phyloP scores from a whole-genome alignment of 768 basidiomycete species.

The Rhodocollybia butyracea region DNA sequence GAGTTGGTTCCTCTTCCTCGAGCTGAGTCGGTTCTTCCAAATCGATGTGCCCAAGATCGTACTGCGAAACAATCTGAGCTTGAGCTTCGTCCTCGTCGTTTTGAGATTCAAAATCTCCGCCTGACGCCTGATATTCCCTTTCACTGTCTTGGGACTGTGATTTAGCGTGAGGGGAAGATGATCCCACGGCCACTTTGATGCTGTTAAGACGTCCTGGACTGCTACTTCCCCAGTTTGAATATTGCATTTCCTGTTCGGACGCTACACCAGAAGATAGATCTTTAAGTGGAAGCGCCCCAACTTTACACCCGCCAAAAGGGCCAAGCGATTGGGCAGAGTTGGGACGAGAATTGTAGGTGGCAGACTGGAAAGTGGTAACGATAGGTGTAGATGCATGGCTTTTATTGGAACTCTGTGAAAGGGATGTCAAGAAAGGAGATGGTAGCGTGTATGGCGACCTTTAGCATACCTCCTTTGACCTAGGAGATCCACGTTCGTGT shows the following conservation, averaged over 20 bases:
- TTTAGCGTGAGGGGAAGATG: background rate
- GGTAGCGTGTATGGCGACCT: background rate
- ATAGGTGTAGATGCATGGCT: background rate
- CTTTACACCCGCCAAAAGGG: background rate
- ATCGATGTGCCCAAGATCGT: no score
- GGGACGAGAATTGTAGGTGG: background rate
- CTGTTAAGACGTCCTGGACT: background rate
- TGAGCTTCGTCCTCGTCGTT: background rate
- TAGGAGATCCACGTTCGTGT: background rate
- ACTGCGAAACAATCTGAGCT: constrained; percentile 1
- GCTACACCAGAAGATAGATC: background rate
- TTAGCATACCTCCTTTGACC: background rate
- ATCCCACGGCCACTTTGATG: background rate
- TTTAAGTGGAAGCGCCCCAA: background rate
- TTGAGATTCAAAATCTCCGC: background rate
- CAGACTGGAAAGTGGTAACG: background rate
- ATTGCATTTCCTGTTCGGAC: background rate
- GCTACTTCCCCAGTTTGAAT: background rate
- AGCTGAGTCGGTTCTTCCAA: background rate
- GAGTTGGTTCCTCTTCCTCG: background rate
- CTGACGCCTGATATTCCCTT: background rate
- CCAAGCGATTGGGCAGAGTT: background rate
- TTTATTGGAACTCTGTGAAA: background rate
- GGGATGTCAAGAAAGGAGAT: background rate
- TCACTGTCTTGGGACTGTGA: background rate